A percentile compares a stretch with the other conserved stretches of the same genome.
These are phyloP conservation scores for Danielozyma ontarioensis DNA, from an alignment of 805 yeast genomes.

Conservation along the genomic window DNA sequence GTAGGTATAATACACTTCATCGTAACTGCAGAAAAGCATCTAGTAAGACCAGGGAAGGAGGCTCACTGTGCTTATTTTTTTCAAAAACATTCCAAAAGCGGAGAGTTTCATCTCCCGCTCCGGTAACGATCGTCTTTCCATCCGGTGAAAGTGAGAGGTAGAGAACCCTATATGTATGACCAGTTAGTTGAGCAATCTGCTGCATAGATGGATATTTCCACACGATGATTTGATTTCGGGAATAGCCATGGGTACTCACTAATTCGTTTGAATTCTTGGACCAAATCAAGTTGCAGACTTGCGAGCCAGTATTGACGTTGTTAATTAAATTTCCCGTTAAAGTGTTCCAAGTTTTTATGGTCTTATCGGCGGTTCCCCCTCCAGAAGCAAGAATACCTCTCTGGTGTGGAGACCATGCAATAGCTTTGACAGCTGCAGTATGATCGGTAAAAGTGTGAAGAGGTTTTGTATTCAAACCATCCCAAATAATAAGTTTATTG, in stretches of 20 bases:
- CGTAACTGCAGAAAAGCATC: conserved; percentile 75
- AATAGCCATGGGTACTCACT: conserved; percentile 92
- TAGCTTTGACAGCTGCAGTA: conserved; percentile 92
- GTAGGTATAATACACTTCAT: conserved; percentile 24
- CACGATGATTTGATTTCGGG: conserved; percentile 81
- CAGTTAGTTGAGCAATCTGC: conserved; percentile 88
- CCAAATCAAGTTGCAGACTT: conserved; percentile 93
- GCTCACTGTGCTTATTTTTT: conserved; percentile 54
- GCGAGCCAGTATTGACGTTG: conserved; percentile 93
- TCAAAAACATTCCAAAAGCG: conserved; percentile 95
- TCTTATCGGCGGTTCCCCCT: conserved; percentile 93
- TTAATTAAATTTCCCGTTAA: conserved; percentile 65
- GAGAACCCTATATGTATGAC: conserved; percentile 88
- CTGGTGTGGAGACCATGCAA: conserved; percentile 97
- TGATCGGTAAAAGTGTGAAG: conserved; percentile 74
- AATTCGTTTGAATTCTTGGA: conserved; percentile 86
- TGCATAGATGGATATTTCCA: conserved; percentile 95
- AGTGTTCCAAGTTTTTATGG: conserved; percentile 90
- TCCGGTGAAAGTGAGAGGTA: conserved; percentile 90
- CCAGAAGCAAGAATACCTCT: conserved; percentile 91
- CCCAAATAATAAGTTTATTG: conserved; percentile 83
- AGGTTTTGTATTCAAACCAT: conserved; percentile 67
- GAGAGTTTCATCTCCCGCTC: conserved; percentile 97
- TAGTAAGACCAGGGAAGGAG: conserved; percentile 58
- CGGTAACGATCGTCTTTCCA: conserved; percentile 94